A percentile compares a stretch with the other conserved stretches of the same genome.
These are phyloP conservation scores for Dalbergia oliveri DNA, from an alignment of 306 rosid genomes.

Conservation along the genomic window DNA sequence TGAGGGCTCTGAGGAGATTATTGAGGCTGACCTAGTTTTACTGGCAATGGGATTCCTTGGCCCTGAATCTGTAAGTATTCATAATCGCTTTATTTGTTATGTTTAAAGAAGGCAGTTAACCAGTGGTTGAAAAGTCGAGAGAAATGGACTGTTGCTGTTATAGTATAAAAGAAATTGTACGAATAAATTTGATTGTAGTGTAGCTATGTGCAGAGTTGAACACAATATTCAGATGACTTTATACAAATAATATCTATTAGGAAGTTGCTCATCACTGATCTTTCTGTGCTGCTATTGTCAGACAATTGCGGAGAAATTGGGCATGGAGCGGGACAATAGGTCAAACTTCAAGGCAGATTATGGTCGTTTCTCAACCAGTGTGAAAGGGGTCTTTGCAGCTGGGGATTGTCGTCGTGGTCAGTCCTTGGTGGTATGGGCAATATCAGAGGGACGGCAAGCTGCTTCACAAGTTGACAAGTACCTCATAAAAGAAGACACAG, in stretches of 20 bases:
- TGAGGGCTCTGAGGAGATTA: slow-evolving; percentile 90
- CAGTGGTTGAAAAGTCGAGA: background rate
- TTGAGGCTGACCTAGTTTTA: slow-evolving; percentile 84
- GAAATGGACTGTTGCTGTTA: background rate
- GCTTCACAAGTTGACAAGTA: slow-evolving; percentile 81
- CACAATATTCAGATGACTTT: background rate
- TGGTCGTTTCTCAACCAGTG: slow-evolving; percentile 85
- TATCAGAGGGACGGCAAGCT: slow-evolving; percentile 90
- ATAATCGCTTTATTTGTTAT: background rate
- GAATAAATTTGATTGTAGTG: slow-evolving; percentile 3
- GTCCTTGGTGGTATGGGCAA: slow-evolving; percentile 96
- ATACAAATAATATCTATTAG: background rate
- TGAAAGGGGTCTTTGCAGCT: slow-evolving; percentile 82
- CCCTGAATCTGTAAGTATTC: slow-evolving; percentile 85
- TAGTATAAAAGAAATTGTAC: background rate
- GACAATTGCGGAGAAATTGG: slow-evolving; percentile 81
- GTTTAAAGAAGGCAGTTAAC: background rate
- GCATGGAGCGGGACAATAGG: slow-evolving; percentile 77
- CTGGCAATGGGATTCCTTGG: slow-evolving; percentile 99
- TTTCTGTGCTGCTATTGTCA: slow-evolving; percentile 46
- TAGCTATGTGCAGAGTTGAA: background rate
- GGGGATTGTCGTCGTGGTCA: slow-evolving; percentile 98
- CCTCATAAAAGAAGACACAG: slow-evolving; percentile 58
- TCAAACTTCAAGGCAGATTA: slow-evolving; percentile 92
- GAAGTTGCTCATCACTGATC: slow-evolving; percentile 20